These are phyloP conservation scores for Pseudogymnoascus sp. DNA, from an alignment of 2,329 filamentous ascomycete species.

Conservation along the genomic window DNA sequence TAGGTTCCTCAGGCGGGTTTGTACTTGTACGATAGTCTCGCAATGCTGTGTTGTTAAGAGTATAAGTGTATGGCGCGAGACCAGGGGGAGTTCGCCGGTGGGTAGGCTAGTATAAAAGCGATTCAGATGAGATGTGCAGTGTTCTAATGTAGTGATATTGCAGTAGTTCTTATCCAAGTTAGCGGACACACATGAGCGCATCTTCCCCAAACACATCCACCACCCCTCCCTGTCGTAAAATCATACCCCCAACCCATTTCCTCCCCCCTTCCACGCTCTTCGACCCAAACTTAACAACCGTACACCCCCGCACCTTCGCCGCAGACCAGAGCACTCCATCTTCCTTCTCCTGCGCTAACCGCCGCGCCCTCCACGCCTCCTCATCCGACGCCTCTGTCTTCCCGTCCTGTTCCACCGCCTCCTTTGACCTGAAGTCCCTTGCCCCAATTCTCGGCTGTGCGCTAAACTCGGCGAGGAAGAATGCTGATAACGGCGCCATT, in stretches of 20 bases:
- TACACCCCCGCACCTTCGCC: conserved; percentile 71
- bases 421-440: conserved; percentile 62
- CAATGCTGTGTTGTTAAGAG: conserved; percentile 3
- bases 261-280: conserved; percentile 72
- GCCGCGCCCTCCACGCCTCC: conserved; percentile 47
- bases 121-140: neutral
- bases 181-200: conserved; percentile 65
- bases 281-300: conserved; percentile 87
- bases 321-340: conserved; percentile 72
- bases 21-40: conserved; percentile 7
- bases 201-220: conserved; percentile 68
- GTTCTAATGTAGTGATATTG: neutral
- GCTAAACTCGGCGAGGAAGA: conserved; percentile 74
- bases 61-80: neutral
- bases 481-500: conserved; percentile 58
- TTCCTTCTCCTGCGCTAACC: conserved; percentile 51
- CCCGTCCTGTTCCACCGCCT: conserved; percentile 38
- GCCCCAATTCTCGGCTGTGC: conserved; percentile 74
- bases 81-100: neutral
- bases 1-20: conserved; percentile 1
- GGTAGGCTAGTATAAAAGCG: neutral
- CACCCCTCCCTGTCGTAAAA: conserved; percentile 68
- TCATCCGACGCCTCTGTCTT: conserved; percentile 33
- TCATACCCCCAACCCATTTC: conserved; percentile 70
- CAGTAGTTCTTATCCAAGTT: neutral